phyloP scores from a whole-genome alignment of 2,329 filamentous ascomycete genomes.

The Peltaster fructicola region DNA sequence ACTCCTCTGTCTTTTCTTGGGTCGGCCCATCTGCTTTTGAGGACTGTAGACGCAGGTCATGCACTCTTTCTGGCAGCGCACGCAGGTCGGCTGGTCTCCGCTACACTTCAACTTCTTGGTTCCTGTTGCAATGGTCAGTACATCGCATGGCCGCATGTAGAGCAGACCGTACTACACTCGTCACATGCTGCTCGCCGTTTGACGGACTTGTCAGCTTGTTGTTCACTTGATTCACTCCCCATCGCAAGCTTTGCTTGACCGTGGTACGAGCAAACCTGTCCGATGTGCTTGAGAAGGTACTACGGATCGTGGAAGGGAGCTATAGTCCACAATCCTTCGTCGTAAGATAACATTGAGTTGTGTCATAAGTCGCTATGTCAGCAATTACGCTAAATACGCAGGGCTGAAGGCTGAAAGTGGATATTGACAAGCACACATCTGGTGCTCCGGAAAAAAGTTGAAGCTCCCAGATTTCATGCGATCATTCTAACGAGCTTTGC shows the following conservation, averaged over 20 bases:
- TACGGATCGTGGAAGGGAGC: no score
- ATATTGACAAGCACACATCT: slow-evolving; percentile 1
- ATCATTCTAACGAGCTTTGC: slow-evolving; percentile 2
- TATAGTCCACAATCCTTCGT: no score
- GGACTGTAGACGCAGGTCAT: slow-evolving; percentile 29
- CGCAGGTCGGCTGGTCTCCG: slow-evolving; percentile 24
- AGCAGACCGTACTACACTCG: slow-evolving; percentile 20
- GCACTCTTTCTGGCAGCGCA: slow-evolving; percentile 24
- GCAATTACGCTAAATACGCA: no score
- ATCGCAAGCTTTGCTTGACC: no score
- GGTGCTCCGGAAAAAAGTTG: slow-evolving; percentile 1
- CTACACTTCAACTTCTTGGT: slow-evolving; percentile 33
- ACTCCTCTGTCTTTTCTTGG: slow-evolving; percentile 28
- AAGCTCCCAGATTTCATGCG: slow-evolving; percentile 4
- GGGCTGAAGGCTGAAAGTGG: background rate
- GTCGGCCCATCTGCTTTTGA: slow-evolving; percentile 33
- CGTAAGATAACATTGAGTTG: no score
- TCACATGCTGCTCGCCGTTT: slow-evolving; percentile 24
- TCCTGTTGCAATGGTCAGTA: slow-evolving; percentile 16
- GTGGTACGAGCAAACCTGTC: no score
- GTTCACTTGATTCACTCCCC: no score
- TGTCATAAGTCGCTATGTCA: no score
- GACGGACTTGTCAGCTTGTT: no score
- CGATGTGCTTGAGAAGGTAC: no score
- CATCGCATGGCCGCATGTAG: slow-evolving; percentile 1